These are phyloP conservation scores for Lecanicillium sp. DNA, from an alignment of 2,329 filamentous ascomycete species.

Conservation along the genomic window DNA sequence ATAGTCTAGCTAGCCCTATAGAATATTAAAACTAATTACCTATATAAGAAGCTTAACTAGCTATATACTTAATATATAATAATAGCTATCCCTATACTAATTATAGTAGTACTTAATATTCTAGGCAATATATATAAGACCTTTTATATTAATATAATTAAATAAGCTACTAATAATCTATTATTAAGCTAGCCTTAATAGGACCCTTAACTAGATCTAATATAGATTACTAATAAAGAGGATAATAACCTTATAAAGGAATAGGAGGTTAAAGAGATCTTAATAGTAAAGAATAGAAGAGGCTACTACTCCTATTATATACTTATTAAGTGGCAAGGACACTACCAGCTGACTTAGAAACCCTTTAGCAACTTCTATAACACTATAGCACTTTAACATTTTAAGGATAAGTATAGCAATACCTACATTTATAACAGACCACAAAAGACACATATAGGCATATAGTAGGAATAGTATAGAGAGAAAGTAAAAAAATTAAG, in stretches of 20 bases:
- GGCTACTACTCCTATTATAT: no score
- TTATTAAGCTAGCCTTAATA: neutral
- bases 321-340: no score
- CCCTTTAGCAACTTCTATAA: neutral
- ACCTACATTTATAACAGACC: neutral
- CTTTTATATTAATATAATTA: constrained; percentile 6
- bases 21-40: neutral
- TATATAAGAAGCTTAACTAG: constrained; percentile 5
- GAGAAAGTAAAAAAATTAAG: no score
- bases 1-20: neutral
- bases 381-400: neutral
- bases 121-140: neutral
- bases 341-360: no score
- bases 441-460: neutral
- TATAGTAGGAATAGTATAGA: neutral
- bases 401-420: neutral
- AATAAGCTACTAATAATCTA: constrained; percentile 4
- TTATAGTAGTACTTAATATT: constrained; percentile 5
- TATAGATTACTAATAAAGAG: no score
- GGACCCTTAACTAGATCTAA: no score
- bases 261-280: no score
- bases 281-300: no score
- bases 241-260: no score
- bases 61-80: constrained; percentile 4
- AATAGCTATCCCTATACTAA: neutral